phyloP scores from a whole-genome alignment of 2,329 filamentous ascomycete species.

The Cercospora sesami region DNA sequence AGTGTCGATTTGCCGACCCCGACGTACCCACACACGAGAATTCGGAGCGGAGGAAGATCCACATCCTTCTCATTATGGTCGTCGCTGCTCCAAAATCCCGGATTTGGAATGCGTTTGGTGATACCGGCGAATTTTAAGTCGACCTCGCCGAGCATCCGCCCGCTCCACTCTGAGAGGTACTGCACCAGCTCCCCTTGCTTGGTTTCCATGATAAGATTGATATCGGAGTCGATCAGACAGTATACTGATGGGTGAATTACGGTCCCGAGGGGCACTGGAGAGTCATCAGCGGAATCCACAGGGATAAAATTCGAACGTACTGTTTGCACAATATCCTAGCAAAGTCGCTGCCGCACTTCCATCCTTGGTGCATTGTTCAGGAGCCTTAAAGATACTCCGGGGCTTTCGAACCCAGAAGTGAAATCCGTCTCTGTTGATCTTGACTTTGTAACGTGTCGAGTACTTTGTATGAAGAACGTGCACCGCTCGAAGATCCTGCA shows the following conservation, averaged over 20 bases:
- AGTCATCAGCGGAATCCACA: neutral
- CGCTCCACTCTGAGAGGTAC: conserved; percentile 32
- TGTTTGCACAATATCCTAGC: conserved; percentile 22
- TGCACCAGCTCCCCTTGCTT: conserved; percentile 35
- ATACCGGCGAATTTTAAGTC: conserved; percentile 18
- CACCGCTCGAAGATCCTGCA: conserved; percentile 32
- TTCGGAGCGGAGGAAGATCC: conserved; percentile 34
- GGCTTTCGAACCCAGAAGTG: conserved; percentile 13
- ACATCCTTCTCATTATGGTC: conserved; percentile 8
- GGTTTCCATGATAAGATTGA: conserved; percentile 28
- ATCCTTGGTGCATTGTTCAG: neutral
- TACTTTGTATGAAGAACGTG: conserved; percentile 20
- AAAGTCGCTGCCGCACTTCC: neutral
- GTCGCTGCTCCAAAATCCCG: conserved; percentile 34
- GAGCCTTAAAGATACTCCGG: conserved; percentile 14
- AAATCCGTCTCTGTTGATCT: conserved; percentile 6
- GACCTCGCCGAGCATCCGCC: conserved; percentile 26
- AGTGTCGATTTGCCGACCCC: conserved; percentile 23
- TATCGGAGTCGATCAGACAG: conserved; percentile 36
- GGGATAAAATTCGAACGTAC: neutral
- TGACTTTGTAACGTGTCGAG: neutral
- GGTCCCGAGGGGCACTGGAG: conserved; percentile 35
- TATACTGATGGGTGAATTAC: conserved; percentile 41
- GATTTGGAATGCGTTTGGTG: conserved; percentile 14
- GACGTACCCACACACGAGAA: conserved; percentile 36